These are phyloP conservation scores for Vitis amurensis DNA, from an alignment of 164 flowering plant genomes.

Conservation along the genomic window DNA sequence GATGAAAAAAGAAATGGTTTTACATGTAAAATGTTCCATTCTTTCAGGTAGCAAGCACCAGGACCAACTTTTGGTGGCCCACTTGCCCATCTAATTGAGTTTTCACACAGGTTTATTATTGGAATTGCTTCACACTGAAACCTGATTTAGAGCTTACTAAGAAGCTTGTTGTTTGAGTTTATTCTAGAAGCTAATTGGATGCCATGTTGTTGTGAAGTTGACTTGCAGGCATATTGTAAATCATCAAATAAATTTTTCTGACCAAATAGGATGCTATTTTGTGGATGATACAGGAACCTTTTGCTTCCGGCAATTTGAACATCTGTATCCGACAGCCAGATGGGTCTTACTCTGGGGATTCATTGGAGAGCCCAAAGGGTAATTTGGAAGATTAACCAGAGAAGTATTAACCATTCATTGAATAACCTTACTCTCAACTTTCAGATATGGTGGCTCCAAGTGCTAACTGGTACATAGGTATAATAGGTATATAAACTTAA, in stretches of 20 bases:
- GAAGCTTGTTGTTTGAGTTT: neutral
- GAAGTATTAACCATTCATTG: slow-evolving; percentile 10
- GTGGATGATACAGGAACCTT: slow-evolving; percentile 46
- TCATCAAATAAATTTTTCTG: slow-evolving; percentile 1
- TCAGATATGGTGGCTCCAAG: slow-evolving; percentile 8
- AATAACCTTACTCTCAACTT: slow-evolving; percentile 10
- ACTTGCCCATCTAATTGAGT: too few relatives aligned
- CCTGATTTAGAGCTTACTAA: neutral
- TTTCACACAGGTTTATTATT: neutral
- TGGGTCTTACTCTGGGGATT: slow-evolving; percentile 57
- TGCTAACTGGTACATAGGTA: slow-evolving; percentile 33
- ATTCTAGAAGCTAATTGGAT: neutral
- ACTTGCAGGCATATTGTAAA: neutral
- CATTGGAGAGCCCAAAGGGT: slow-evolving; percentile 52
- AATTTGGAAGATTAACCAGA: slow-evolving; percentile 40
- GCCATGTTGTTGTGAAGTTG: neutral
- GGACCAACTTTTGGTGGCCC: too few relatives aligned
- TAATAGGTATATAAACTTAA: slow-evolving; percentile 32
- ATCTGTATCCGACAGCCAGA: slow-evolving; percentile 65
- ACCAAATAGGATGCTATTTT: neutral
- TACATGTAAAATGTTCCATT: too few relatives aligned
- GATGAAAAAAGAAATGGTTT: too few relatives aligned
- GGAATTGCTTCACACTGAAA: neutral
- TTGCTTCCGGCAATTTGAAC: slow-evolving; percentile 60
- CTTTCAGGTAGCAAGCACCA: too few relatives aligned